Conservation (phyloP, 2,329 filamentous ascomycete genomes). For the Fusarium luffae region DNA sequence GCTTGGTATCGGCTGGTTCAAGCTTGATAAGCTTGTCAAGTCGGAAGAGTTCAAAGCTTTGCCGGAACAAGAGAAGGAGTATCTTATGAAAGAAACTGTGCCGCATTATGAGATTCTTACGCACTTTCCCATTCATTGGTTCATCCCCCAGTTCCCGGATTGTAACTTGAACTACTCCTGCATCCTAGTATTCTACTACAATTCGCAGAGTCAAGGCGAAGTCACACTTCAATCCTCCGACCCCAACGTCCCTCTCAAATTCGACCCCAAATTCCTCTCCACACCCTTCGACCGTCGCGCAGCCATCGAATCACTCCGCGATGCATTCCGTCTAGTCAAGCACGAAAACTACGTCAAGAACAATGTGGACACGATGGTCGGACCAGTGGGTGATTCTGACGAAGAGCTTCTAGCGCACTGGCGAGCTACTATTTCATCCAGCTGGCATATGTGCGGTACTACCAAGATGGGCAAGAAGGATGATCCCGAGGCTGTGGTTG, state of each 20-base stretch:
- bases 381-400: constrained; percentile 60
- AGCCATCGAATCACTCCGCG: constrained; percentile 61
- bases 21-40: constrained; percentile 53
- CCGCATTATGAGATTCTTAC: constrained; percentile 67
- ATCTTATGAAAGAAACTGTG: constrained; percentile 60
- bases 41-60: constrained; percentile 63
- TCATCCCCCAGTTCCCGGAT: constrained; percentile 53
- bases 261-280: constrained; percentile 64
- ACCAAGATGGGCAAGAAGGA: constrained; percentile 64
- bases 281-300: constrained; percentile 65
- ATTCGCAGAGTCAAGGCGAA: constrained; percentile 63
- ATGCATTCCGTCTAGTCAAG: constrained; percentile 55
- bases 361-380: constrained; percentile 54
- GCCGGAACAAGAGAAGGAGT: constrained; percentile 55
- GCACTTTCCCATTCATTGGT: constrained; percentile 58
- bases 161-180: constrained; percentile 55
- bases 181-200: constrained; percentile 61
- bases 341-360: constrained; percentile 57
- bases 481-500: constrained; percentile 59
- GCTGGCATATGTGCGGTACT: constrained; percentile 68
- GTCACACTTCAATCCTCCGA: constrained; percentile 65
- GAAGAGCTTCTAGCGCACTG: constrained; percentile 63
- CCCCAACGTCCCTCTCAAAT: constrained; percentile 60
- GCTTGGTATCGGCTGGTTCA: constrained; percentile 57
- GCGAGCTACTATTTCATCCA: constrained; percentile 56